phyloP scores from a whole-genome alignment of 345 rosid species.

The Brassica carinata region DNA sequence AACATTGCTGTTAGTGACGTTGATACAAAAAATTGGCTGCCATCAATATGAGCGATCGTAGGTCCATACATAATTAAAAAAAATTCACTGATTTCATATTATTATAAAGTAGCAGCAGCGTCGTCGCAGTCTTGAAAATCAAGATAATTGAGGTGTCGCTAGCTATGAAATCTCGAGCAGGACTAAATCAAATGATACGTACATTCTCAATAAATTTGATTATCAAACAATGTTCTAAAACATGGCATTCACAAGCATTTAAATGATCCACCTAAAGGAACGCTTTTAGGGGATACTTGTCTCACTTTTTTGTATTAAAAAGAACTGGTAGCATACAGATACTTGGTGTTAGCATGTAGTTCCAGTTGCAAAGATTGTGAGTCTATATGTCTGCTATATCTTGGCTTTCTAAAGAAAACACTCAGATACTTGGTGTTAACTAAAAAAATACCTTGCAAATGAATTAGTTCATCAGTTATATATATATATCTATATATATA shows the following conservation, averaged over 20 bases:
- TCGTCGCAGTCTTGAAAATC: background rate
- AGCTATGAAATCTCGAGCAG: background rate
- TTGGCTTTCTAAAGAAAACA: background rate
- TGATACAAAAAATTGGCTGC: background rate
- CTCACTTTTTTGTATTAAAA: background rate
- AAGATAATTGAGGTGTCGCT: background rate
- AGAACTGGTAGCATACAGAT: background rate
- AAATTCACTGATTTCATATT: background rate
- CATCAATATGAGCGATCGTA: background rate
- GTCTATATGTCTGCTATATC: background rate
- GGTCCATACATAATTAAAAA: background rate
- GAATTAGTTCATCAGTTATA: background rate
- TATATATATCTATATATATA: background rate
- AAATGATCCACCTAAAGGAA: background rate
- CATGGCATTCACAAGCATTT: background rate
- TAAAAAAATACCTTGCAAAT: background rate
- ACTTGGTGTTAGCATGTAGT: background rate
- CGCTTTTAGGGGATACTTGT: background rate
- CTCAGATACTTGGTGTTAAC: background rate
- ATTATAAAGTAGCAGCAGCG: background rate
- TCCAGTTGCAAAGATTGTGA: background rate
- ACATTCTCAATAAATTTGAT: background rate
- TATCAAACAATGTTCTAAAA: background rate
- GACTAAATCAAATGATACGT: background rate
- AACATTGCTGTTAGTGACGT: constrained; percentile 16